Base-by-base conservation (phyloP, 2,329 filamentous ascomycete genomes). In the Apiospora phragmitis region DNA sequence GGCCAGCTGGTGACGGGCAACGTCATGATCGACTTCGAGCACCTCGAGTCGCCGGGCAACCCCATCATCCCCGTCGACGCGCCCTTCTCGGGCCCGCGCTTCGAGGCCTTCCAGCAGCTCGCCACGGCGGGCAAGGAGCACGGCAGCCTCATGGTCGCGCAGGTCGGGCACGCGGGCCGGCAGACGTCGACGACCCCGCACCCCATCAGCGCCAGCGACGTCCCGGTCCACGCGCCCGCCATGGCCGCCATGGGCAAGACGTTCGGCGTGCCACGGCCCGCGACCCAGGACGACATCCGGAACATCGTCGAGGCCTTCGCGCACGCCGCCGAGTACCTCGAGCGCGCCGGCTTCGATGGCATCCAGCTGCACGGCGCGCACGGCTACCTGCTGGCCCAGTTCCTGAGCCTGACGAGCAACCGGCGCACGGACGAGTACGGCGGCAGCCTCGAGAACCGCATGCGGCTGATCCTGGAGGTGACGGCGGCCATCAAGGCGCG, bases 1-100 rank as follows among this genome's bases (percentile, higher is more conserved):
- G 89, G 89, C 14, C 74, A 88, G 35, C 87, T 91, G 71, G 78
- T 91, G 1, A 90, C 88, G 0, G 90, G 90, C 59, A 92, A 92
- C 78, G 82, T 91, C 71, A 89, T 91, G 85, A 84, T 92, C 62
- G 88, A 90, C 66, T 88, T 86, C 73, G 87, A 89, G 67, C 85
- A 89, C 68, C 79, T 91, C 1, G 88, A 90, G 73, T 83, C 83
- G 6, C 75, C 84, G 2, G 89, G 89, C 11, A 89, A 91, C 77
- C 81, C 82, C 0, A 89, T 92, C 76, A 88, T 93, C 59, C 87
- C 89, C 0, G 80, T 80, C 11, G 83, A 83, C 7, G 84, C 85
- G 8, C 79, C 83, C 0, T 87, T 85, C 69, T 81, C 83, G 12
- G 90, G 89, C 35, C 32, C 45, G 0, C 83, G 91, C 1, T 92